These are phyloP conservation scores for Podila epicladia DNA, from an alignment of 192 early-diverging fungal species.

Conservation along the genomic window DNA sequence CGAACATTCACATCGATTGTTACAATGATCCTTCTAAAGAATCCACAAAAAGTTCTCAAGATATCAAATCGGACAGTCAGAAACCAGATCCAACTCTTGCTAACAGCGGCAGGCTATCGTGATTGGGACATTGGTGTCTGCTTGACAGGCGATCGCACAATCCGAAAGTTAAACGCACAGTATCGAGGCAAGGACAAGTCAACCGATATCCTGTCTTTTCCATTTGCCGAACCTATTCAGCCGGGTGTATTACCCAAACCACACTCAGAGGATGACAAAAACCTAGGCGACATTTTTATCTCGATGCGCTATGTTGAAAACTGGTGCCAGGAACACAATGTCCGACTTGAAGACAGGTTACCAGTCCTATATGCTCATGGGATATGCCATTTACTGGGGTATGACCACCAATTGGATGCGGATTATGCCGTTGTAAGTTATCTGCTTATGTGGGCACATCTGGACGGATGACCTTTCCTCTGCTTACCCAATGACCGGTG, in stretches of 20 bases:
- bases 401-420: slow-evolving; percentile 65
- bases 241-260: slow-evolving; percentile 53
- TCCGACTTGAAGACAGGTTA: slow-evolving; percentile 56
- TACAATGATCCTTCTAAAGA: slow-evolving; percentile 46
- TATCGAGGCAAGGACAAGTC: slow-evolving; percentile 62
- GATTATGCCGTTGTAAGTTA: slow-evolving; percentile 52
- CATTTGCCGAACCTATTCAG: slow-evolving; percentile 60
- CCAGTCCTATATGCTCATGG: slow-evolving; percentile 69
- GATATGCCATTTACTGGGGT: slow-evolving; percentile 74
- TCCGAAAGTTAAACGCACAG: slow-evolving; percentile 59
- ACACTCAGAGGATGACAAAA: slow-evolving; percentile 56
- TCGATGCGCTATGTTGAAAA: slow-evolving; percentile 62
- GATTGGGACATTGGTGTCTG: slow-evolving; percentile 72
- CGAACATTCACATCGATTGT: too few species aligned
- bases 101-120: slow-evolving; percentile 60
- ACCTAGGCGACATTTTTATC: slow-evolving; percentile 72
- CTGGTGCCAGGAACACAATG: slow-evolving; percentile 59
- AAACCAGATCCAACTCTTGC: slow-evolving; percentile 48
- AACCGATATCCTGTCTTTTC: slow-evolving; percentile 76
- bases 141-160: slow-evolving; percentile 56
- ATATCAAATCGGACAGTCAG: slow-evolving; percentile 4
- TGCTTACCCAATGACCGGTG: neutral
- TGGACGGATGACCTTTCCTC: too few species aligned
- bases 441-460: neutral
- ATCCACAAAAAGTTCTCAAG: slow-evolving; percentile 27